These are phyloP conservation scores for Oryza officinalis DNA, from an alignment of 176 grass and related monocot genomes.

Conservation along the genomic window DNA sequence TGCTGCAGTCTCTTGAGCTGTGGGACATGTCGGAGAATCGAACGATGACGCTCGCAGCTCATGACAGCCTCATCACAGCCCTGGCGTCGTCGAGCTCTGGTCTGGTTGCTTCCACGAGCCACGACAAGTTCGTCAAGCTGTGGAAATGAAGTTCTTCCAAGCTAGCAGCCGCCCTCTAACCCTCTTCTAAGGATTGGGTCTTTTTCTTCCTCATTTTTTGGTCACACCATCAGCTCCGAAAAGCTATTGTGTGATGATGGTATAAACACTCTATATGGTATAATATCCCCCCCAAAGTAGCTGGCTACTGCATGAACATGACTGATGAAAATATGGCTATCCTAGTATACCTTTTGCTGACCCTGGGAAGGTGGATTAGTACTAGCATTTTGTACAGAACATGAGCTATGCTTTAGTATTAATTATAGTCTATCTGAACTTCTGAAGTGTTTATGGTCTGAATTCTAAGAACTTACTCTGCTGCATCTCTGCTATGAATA, in stretches of 20 bases:
- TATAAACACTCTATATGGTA: conserved; percentile 3
- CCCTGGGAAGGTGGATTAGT: conserved; percentile 39
- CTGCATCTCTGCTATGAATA: not conserved
- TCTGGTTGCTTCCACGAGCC: conserved; percentile 72
- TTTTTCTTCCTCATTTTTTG: conserved; percentile 11
- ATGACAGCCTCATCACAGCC: conserved; percentile 60
- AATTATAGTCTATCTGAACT: not conserved
- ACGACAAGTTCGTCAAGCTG: conserved; percentile 88
- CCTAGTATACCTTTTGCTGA: conserved; percentile 14
- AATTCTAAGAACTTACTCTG: not conserved
- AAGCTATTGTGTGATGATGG: conserved; percentile 6
- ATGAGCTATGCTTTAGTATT: not conserved
- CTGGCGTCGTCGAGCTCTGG: conserved; percentile 66
- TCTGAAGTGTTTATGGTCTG: not conserved
- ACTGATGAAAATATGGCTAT: conserved; percentile 27
- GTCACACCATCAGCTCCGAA: not conserved
- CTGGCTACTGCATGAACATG: conserved; percentile 8
- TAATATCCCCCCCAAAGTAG: not conserved
- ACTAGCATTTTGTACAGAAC: conserved; percentile 47
- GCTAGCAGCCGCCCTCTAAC: not conserved
- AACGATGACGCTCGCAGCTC: conserved; percentile 69
- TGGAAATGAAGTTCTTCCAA: conserved; percentile 51
- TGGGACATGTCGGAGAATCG: conserved; percentile 83
- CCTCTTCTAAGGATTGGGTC: not conserved
- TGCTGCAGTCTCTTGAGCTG: conserved; percentile 77